Evolutionary conservation across 352 stramenopile species (phyloP), one percentile per base, ranked within the genome.

Genomic region (Phytophthora crassamura): DNA sequence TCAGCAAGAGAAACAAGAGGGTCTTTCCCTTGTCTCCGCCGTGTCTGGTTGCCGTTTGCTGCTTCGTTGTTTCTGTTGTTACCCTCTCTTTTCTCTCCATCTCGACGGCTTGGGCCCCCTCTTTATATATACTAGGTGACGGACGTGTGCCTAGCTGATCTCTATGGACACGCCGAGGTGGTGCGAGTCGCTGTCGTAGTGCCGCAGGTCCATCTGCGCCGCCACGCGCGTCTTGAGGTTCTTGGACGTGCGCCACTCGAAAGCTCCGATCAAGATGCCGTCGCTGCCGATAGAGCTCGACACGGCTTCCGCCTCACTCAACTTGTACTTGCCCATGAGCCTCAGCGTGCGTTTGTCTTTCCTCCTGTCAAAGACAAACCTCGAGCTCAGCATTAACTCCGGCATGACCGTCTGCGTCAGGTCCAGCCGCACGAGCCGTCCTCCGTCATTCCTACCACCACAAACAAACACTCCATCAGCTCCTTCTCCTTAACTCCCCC

Each of bases 151-250:
- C 77, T 70, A 89, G 62, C 61, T 82, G 66, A 93, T 90, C 67
- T 93, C 82, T 87, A 91, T 91, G 65, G 85, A 91, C 59, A 93
- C 85, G 41, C 85, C 85, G 16, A 93, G 75, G 53, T 91, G 82
- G 67, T 93, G 82, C 73, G 79, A 90, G 73, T 93, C 85, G 57
- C 85, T 93, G 64, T 93, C 85, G 64, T 89, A 93, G 69, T 93
- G 81, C 40, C 85, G 81, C 59, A 93, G 72, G 59, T 93, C 85
- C 82, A 91, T 91, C 60, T 91, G 85, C 57, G 82, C 82, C 59
- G 79, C 77, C 47, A 91, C 74, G 36, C 82, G 81, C 43, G 85
- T 93, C 71, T 89, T 91, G 41, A 93, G 69, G 51, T 93, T 71
- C 60, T 73, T 64, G 39, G 83, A 91, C 12, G 83, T 90, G 46